Evolutionary conservation across 805 yeast species (phyloP), one percentile per base, ranked within the genome.

Genomic region (Teunomyces stri): DNA sequence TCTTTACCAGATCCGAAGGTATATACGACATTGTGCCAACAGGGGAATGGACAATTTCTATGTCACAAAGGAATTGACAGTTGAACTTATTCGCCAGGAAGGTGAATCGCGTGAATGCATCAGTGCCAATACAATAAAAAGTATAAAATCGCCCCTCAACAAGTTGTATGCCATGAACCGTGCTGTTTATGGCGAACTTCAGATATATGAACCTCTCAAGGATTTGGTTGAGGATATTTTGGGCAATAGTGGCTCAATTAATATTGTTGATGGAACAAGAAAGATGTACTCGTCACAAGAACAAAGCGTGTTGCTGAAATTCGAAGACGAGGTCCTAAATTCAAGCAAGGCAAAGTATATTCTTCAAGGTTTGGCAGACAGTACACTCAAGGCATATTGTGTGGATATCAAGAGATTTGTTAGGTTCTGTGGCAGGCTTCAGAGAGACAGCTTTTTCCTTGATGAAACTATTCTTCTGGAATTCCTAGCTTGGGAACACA

Each of bases 21-120:
- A 44, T 7, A 44, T 44, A 5, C 42, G 46, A 5, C 46, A 44
- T 29, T 44, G 46, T 13, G 41, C 46, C 3, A 44, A 36, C 16
- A 25, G 16, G 28, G 42, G 36, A n/a, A 15, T 36, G 20, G 20
- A 35, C 16, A 36, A 44, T 15, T 44, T 44, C 36, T 44, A 15
- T 13, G 46, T 44, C 15, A 44, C 42, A 7, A 44, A 44, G 25
- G 34, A 25, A 25, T 36, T 44, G 41, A 25, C 42, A 16, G 18
- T 34, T 7, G 46, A 36, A 20, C 28, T 44, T 18, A 44, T 44
- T 29, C 42, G 36, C 15, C 28, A 18, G n/a, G 46, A 44, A 28
- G 28, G 39, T 15, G 36, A 18, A 6, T 21, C 15, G 21, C 33
- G 46, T n/a, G 46, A 41, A n/a, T 27, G 36, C 4, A 44, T 44